Base-by-base conservation (phyloP, 2,329 filamentous ascomycete species). In the Ophiocordyceps robertsii region DNA sequence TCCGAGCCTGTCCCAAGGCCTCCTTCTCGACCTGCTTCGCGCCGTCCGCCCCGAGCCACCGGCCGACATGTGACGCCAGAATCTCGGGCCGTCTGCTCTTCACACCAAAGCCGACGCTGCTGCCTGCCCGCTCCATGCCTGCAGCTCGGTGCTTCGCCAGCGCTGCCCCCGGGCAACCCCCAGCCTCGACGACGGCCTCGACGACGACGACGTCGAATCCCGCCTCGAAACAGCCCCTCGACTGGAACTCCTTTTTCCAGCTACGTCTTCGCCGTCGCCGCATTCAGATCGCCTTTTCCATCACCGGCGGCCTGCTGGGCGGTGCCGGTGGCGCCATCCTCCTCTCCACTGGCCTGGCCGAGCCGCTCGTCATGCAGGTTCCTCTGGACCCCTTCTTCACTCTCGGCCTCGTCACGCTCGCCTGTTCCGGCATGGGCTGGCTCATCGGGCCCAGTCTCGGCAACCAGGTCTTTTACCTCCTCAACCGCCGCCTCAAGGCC, bases 191-290 rank as follows among this genome's bases (percentile, higher is more conserved):
- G 13, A 29, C n/a, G n/a, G n/a, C n/a, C n/a, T n/a, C n/a, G n/a
- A n/a, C 37, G 2, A 19, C 19, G 19, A 19, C 19, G 19, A 4
- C 19, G 3, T 19, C 19, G 19, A 19, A 19, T 19, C 19, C 19
- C 19, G n/a, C 42, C 19, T 29, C 44, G 13, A 38, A 37, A 37
- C 40, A 44, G 13, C 24, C 38, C 9, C 75, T 89, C 36, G 77
- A 87, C 65, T 96, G 90, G 90, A 82, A 95, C 67, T 80, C 78
- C 41, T 96, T 95, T 70, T 94, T 96, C 71, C 77, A 79, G 59
- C 80, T 96, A 46, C 87, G 90, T 56, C 84, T 87, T 54, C 83
- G 80, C 46, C 84, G 90, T 43, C 82, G 90, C 46, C 78, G 84
- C 54, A 84, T 89, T 68, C 87, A 90, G 59, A 75, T 94, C 32